phyloP scores from a whole-genome alignment of 2,329 filamentous ascomycete genomes.

The Cryphonectria nitschkei region DNA sequence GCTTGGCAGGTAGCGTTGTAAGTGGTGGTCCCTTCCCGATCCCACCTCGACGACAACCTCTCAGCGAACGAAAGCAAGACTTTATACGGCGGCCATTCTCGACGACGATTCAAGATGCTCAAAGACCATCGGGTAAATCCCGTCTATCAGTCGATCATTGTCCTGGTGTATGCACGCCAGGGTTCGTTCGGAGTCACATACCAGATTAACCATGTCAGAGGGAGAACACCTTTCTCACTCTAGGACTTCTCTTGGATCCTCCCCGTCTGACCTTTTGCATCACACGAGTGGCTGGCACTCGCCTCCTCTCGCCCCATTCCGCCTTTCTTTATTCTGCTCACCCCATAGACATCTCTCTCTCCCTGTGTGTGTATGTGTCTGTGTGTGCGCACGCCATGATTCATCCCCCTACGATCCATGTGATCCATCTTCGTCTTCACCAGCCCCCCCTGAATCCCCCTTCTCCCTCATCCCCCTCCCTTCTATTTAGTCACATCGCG shows the following conservation, averaged over 20 bases:
- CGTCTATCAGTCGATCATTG: background rate
- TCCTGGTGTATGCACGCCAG: background rate
- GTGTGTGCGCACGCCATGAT: background rate
- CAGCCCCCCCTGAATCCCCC: background rate
- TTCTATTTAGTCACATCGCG: constrained; percentile 3
- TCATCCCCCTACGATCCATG: background rate
- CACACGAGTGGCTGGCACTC: background rate
- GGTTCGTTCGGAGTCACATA: background rate
- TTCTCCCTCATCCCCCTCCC: too few relatives aligned
- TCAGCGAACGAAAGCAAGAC: background rate
- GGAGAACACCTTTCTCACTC: background rate
- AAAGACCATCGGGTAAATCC: background rate
- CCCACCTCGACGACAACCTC: background rate
- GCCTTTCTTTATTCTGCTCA: background rate
- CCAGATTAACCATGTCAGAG: background rate
- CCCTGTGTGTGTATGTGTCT: background rate
- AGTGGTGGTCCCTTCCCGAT: background rate
- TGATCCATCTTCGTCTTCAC: background rate
- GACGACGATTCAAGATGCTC: background rate
- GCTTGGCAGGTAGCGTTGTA: background rate
- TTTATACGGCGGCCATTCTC: background rate
- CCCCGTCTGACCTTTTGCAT: constrained; percentile 2
- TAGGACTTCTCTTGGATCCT: constrained; percentile 2
- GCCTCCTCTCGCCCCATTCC: background rate
- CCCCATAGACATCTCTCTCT: background rate